These are phyloP conservation scores for Collybiopsis luxurians DNA, from an alignment of 768 basidiomycete species.

Conservation along the genomic window DNA sequence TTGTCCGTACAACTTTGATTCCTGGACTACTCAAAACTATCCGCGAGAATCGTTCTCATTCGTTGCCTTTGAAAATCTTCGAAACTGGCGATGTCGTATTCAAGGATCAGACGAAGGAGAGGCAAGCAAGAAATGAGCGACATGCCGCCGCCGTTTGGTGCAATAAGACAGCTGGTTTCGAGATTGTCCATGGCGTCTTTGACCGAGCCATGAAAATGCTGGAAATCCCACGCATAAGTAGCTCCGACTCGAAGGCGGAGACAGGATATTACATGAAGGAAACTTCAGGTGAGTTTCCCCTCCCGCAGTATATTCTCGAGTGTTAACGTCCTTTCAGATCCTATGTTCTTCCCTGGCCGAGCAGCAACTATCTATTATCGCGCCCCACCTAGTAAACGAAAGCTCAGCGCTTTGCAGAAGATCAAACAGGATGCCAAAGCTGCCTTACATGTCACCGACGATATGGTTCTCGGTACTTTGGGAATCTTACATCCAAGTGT, in stretches of 20 bases:
- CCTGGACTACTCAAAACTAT: slow-evolving; percentile 96
- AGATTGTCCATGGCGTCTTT: slow-evolving; percentile 92
- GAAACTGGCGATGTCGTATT: slow-evolving; percentile 92
- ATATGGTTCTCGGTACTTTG: slow-evolving; percentile 81
- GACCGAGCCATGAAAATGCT: slow-evolving; percentile 96
- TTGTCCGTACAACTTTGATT: slow-evolving; percentile 93
- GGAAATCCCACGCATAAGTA: slow-evolving; percentile 79
- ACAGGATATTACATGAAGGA: slow-evolving; percentile 93
- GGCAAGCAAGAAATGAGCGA: slow-evolving; percentile 84
- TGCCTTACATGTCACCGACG: slow-evolving; percentile 39
- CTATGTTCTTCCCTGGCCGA: slow-evolving; percentile 93
- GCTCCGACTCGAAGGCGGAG: slow-evolving; percentile 48
- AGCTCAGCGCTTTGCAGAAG: slow-evolving; percentile 27
- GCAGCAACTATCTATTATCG: slow-evolving; percentile 93
- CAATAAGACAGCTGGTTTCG: slow-evolving; percentile 95
- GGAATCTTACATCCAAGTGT: slow-evolving; percentile 94
- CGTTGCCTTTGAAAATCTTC: slow-evolving; percentile 91
- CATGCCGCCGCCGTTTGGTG: slow-evolving; percentile 93
- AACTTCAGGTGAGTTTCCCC: slow-evolving; percentile 61
- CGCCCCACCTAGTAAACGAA: slow-evolving; percentile 32
- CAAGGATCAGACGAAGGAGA: slow-evolving; percentile 76
- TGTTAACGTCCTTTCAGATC: slow-evolving; percentile 41
- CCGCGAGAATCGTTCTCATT: slow-evolving; percentile 92
- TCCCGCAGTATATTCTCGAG: background rate
- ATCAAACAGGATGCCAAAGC: slow-evolving; percentile 46